Conservation (phyloP, 1,284 basidiomycete genomes). For the Leccinum holopus region DNA sequence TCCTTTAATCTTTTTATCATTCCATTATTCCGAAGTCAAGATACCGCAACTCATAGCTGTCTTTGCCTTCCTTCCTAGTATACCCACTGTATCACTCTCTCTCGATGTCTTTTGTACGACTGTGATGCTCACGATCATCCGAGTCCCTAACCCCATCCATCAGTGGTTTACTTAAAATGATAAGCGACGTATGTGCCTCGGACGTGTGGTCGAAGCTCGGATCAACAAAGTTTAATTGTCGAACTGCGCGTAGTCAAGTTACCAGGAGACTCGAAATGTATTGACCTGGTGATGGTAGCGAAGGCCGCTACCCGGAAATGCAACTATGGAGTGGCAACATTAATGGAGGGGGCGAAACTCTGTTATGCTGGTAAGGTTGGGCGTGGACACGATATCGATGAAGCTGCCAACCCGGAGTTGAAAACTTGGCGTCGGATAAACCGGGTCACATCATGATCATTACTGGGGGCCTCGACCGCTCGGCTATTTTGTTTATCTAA, state of each 20-base stretch:
- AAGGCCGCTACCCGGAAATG: conserved; percentile 7
- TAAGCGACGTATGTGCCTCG: neutral
- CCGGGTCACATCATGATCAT: neutral
- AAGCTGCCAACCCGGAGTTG: neutral
- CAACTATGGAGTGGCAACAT: neutral
- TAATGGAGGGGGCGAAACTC: neutral
- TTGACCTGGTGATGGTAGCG: conserved; percentile 22
- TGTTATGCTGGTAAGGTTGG: neutral
- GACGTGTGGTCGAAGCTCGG: neutral
- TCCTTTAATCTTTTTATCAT: conserved; percentile 12
- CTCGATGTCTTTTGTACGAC: conserved; percentile 4
- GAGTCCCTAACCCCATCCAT: neutral
- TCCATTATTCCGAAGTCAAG: conserved; percentile 21
- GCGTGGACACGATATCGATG: neutral
- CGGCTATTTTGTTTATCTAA: neutral
- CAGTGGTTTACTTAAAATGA: neutral
- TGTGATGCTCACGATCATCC: conserved; percentile 9
- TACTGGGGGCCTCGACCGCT: neutral
- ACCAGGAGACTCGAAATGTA: conserved; percentile 1
- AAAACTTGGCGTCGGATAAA: neutral
- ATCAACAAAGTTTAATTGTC: conserved; percentile 20
- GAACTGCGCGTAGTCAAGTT: conserved; percentile 8
- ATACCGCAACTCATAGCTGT: neutral
- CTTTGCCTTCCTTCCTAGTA: conserved; percentile 1
- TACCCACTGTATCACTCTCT: conserved; percentile 19